Conservation (phyloP, 257 asterid species). For the Jacaranda mimosifolia region DNA sequence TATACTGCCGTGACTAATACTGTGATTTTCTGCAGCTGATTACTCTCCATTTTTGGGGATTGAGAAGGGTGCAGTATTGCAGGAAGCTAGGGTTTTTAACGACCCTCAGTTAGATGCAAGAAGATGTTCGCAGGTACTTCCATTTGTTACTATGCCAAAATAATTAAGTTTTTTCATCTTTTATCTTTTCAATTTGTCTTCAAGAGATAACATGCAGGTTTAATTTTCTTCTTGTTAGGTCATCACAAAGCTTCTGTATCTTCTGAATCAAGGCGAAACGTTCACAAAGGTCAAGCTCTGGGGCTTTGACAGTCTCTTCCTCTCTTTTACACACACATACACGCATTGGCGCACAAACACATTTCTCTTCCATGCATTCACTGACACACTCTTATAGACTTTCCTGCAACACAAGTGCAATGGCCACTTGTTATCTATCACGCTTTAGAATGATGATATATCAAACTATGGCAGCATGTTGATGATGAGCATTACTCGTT, state of each 20-base stretch:
- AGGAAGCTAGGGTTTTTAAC: conserved; percentile 97
- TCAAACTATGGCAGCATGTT: neutral
- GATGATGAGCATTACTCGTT: neutral
- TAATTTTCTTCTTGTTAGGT: conserved; percentile 56
- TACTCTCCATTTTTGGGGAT: conserved; percentile 95
- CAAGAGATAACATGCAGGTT: conserved; percentile 26
- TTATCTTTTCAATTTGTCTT: neutral
- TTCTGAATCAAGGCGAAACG: conserved; percentile 95
- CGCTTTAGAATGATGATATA: neutral
- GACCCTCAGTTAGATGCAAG: conserved; percentile 98
- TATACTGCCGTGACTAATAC: conserved; percentile 14
- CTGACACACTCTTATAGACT: neutral
- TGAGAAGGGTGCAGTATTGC: conserved; percentile 99
- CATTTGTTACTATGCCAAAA: conserved; percentile 15
- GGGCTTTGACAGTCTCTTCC: conserved; percentile 23
- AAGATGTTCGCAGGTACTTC: conserved; percentile 88
- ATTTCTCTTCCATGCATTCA: neutral
- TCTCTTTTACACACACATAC: conserved; percentile 13
- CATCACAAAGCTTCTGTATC: conserved; percentile 96
- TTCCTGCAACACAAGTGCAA: neutral
- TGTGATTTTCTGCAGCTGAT: conserved; percentile 63
- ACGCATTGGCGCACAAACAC: conserved; percentile 11
- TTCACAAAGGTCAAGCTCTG: conserved; percentile 70
- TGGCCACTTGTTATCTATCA: neutral
- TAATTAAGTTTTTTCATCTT: conserved; percentile 8